Conservation (phyloP, 352 stramenopile species). For the Phytophthora tentaculata region DNA sequence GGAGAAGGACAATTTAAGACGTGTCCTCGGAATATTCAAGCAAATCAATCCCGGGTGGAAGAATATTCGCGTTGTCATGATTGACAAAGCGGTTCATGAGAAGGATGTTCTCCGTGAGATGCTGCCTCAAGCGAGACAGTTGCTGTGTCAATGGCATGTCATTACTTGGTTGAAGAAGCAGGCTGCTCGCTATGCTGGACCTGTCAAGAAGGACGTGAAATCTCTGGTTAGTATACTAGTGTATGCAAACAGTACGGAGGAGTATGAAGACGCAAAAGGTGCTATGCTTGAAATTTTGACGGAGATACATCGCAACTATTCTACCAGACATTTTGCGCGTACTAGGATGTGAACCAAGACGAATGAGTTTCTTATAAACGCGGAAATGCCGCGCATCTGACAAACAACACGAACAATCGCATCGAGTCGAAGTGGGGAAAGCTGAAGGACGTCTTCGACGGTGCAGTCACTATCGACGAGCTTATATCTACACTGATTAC, state of each 20-base stretch:
- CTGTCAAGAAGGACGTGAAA: not conserved
- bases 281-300: not conserved
- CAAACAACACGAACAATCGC: conserved; percentile 22
- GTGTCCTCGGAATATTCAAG: not conserved
- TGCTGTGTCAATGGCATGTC: not conserved
- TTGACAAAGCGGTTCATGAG: not conserved
- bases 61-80: not conserved
- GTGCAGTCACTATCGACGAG: not conserved
- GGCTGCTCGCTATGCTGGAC: too few relatives aligned
- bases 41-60: not conserved
- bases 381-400: not conserved
- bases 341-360: not conserved
- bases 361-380: not conserved
- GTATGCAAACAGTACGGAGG: not conserved
- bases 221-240: not conserved
- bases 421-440: conserved; percentile 15
- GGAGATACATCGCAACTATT: not conserved
- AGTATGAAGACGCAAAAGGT: not conserved
- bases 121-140: not conserved
- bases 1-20: not conserved
- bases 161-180: not conserved
- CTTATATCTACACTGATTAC: conserved; percentile 7
- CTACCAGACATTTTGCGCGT: not conserved
- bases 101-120: not conserved
- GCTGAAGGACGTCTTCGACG: conserved; percentile 10